Evolutionary conservation across 2,329 filamentous ascomycete genomes (phyloP), one percentile per base, ranked within the genome.

Genomic region (Penicillium sp.): DNA sequence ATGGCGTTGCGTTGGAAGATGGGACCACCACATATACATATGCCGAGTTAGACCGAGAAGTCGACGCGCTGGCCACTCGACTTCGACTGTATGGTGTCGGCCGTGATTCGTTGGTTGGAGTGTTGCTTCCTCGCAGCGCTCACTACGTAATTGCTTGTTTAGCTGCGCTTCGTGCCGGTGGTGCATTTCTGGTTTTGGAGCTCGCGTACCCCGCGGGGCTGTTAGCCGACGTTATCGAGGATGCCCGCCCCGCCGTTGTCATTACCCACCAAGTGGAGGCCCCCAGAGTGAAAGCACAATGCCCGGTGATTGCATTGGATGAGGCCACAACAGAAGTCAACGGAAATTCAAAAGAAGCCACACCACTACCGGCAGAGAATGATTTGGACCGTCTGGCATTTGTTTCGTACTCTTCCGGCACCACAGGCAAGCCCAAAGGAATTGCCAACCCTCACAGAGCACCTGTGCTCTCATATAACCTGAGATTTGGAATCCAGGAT

Each of bases 111-210:
- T 81, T 91, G 18, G 89, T 92, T 29, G 89, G 89, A 51, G 85
- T 93, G 41, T 80, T 92, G 50, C 81, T 92, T 68, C 86, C 85
- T 53, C 85, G 89, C 52, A 90, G 88, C 69, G 88, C 88, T 47
- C 83, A 91, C 73, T 91, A 92, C 73, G 87, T 93, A 57, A 86
- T 92, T 71, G 86, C 89, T 15, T 91, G 87, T 67, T 78, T 93
- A 50, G 89, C 89, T 25, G 85, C 88, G n/a, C 81, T 92, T 37
- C 85, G 88, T 56, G 89, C 89, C 2, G 89, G 89, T 49, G 89
- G 89, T 51, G 89, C 89, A 1, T 93, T 92, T 68, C 79, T 93
- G 5, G 89, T 92, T 2, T 82, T 93, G 3, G 89, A 93, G 73
- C 79, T 91, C 47, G 89, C 89, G 3, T 92, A 92, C 60, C 89